A percentile compares a stretch with the other conserved stretches of the same genome.
These are phyloP conservation scores for Tuber brumale DNA, from an alignment of 495 filamentous ascomycete species.

Conservation along the genomic window DNA sequence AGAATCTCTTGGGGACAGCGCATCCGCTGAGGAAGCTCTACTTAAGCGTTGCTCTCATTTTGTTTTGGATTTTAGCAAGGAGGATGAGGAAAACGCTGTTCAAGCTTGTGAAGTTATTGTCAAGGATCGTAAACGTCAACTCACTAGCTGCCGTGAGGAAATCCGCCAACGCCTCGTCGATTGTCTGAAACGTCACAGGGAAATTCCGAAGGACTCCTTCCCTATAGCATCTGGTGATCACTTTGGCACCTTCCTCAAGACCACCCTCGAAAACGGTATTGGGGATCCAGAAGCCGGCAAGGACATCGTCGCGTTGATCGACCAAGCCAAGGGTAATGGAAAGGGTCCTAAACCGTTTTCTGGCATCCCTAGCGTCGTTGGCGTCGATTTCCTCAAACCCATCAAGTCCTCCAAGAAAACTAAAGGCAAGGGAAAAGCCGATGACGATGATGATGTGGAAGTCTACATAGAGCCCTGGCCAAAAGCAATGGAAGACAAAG, in stretches of 20 bases:
- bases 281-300: conserved; percentile 37
- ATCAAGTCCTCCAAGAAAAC: conserved; percentile 25
- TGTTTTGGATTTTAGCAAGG: conserved; percentile 39
- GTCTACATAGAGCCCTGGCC: conserved; percentile 35
- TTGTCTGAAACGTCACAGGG: conserved; percentile 26
- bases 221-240: conserved; percentile 24
- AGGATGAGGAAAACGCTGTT: conserved; percentile 41
- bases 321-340: conserved; percentile 31
- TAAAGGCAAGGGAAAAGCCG: conserved; percentile 8
- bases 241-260: conserved; percentile 28
- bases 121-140: conserved; percentile 40
- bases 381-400: conserved; percentile 25
- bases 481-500: conserved; percentile 31
- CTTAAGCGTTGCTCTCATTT: conserved; percentile 49
- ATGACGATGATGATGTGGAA: conserved; percentile 21
- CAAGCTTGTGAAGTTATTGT: conserved; percentile 44
- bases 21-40: conserved; percentile 47
- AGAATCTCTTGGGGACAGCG: conserved; percentile 45
- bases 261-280: conserved; percentile 32
- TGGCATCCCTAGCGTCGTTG: conserved; percentile 21
- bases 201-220: conserved; percentile 27
- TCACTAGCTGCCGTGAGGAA: conserved; percentile 41
- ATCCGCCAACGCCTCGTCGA: conserved; percentile 41
- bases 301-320: conserved; percentile 36
- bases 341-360: conserved; percentile 25